Evolutionary conservation across 441 rosid genomes (phyloP).

Genomic region (Biscutella laevigata): DNA sequence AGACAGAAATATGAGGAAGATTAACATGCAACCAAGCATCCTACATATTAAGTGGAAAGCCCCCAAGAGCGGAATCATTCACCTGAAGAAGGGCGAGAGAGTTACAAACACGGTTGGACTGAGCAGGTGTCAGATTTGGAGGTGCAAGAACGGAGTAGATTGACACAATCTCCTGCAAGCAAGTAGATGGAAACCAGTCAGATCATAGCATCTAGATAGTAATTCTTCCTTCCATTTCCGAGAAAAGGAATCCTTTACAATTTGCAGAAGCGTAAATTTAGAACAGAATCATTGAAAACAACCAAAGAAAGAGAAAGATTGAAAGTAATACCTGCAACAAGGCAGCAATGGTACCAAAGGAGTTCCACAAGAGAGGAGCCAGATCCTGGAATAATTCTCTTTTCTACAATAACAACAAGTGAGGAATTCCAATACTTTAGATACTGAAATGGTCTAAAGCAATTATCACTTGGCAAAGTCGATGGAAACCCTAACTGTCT

Average conservation of each 20-base stretch:
- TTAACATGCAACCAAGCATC: background rate
- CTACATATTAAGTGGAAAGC: background rate
- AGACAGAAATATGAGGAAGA: slow-evolving; percentile 11
- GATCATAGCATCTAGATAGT: background rate
- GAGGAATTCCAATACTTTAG: slow-evolving; percentile 7
- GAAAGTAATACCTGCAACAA: slow-evolving; percentile 58
- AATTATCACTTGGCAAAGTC: background rate
- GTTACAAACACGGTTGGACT: slow-evolving; percentile 95
- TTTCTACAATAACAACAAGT: slow-evolving; percentile 42
- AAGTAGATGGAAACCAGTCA: slow-evolving; percentile 10
- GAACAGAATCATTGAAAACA: background rate
- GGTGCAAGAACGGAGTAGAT: slow-evolving; percentile 94
- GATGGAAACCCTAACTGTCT: slow-evolving; percentile 7
- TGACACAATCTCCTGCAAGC: slow-evolving; percentile 83
- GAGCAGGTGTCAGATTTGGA: slow-evolving; percentile 82
- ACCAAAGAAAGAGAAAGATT: slow-evolving; percentile 24
- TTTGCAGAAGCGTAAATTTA: background rate
- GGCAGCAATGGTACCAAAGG: slow-evolving; percentile 35
- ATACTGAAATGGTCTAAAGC: background rate
- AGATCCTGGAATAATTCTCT: slow-evolving; percentile 84
- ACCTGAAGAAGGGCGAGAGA: slow-evolving; percentile 99
- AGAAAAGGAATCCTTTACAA: background rate
- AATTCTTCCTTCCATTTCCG: too few relatives aligned
- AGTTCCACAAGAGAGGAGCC: slow-evolving; percentile 79
- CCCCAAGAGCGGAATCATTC: background rate